Evolutionary conservation across 306 rosid species (phyloP), one percentile per base, ranked within the genome.

Genomic region (Pyrus pyrifolia): DNA sequence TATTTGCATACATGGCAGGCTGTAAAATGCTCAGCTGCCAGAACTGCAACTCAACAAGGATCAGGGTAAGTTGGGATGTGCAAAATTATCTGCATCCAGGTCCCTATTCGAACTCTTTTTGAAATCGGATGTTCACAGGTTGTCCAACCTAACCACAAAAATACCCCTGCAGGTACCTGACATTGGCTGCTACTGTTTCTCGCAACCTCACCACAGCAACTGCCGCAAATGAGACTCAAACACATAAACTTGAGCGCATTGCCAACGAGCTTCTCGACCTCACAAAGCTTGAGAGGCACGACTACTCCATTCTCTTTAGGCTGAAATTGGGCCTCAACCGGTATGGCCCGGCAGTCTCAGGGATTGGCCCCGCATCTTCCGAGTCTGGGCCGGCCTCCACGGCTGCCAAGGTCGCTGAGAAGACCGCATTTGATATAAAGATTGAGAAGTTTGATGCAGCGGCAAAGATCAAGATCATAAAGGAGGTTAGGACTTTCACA

Each of bases 401-500:
- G 1, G 85, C 60, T 35, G 72, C 81, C 51, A 82, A 79, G 83
- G 81, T 61, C 19, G 84, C 33, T 13, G 89, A 85, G 84, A 85
- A 85, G 78, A 74, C 78, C 1, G 81, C 81, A 8, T 85, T 82
- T 74, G 89, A 85, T 69, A 76, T 85, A 17, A 85, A 80, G 84
- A 82, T 85, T 31, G 89, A 85, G 82, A 85, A 85, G 73, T 85
- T 82, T 31, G 89, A 85, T 21, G 80, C 84, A 53, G 83, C 81
- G 31, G 82, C 86, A 68, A 85, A 85, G 84, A 85, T 85, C 78
- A 85, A 85, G 81, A 85, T 85, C 73, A 85, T 85, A 10, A 85
- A 85, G 68, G 86, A 85, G 73, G 89, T 85, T 9, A 82, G 86
- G 69, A 62, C 84, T 35, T 85, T 85, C 73, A 85, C 89, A 35